phyloP scores from a whole-genome alignment of 208 protist genomes.

The Crithidia brevicula region DNA sequence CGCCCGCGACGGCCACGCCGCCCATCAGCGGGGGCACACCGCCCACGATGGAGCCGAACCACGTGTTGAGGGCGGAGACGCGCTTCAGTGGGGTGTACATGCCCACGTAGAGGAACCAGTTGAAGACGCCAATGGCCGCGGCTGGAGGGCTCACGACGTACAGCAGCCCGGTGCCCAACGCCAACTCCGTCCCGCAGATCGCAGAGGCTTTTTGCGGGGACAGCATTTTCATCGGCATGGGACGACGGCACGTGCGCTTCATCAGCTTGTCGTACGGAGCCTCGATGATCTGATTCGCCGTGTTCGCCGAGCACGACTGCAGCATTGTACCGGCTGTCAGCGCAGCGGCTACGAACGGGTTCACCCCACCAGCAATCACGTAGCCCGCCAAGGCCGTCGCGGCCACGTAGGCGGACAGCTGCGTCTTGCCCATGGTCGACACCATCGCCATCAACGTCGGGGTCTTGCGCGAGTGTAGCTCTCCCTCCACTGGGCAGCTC shows the following conservation, averaged over 20 bases:
- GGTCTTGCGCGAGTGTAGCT: conserved; percentile 22
- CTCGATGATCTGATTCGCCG: conserved; percentile 90
- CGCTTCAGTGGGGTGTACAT: conserved; percentile 93
- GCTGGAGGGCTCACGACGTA: conserved; percentile 60
- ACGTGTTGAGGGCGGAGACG: conserved; percentile 86
- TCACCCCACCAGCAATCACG: conserved; percentile 69
- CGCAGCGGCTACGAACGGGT: conserved; percentile 45
- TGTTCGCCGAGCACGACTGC: conserved; percentile 89
- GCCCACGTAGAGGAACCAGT: conserved; percentile 88
- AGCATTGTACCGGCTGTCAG: conserved; percentile 78
- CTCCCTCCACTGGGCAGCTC: conserved; percentile 55
- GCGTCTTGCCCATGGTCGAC: conserved; percentile 78
- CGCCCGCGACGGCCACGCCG: conserved; percentile 63
- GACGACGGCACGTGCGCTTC: conserved; percentile 90
- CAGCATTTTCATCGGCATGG: conserved; percentile 80
- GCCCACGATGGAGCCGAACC: conserved; percentile 93
- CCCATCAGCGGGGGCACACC: conserved; percentile 92
- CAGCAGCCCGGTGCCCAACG: conserved; percentile 73
- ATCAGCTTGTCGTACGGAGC: conserved; percentile 81
- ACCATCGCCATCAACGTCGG: conserved; percentile 49
- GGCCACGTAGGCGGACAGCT: conserved; percentile 84
- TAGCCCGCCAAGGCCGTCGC: conserved; percentile 79
- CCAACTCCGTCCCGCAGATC: conserved; percentile 58
- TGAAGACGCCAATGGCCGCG: conserved; percentile 70
- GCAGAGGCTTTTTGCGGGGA: conserved; percentile 40